phyloP scores from a whole-genome alignment of 1,284 basidiomycete genomes.

The Ustilago hordei region DNA sequence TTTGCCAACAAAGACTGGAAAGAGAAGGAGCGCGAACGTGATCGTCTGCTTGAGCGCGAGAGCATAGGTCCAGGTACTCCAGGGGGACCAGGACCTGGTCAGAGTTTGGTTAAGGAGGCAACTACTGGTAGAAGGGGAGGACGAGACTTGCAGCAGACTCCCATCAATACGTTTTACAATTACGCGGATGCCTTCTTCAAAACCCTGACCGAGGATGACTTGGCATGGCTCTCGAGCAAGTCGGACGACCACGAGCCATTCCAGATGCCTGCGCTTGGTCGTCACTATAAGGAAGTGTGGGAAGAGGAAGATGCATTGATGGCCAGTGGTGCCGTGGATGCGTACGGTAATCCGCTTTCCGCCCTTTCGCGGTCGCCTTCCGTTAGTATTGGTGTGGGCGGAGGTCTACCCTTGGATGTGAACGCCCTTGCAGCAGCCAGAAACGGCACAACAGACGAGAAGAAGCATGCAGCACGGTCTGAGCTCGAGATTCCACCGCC shows the following conservation, averaged over 20 bases:
- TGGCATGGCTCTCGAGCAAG: constrained; percentile 69
- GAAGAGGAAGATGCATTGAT: constrained; percentile 82
- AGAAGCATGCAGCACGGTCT: constrained; percentile 8
- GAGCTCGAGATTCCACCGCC: constrained; percentile 53
- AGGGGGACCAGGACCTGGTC: constrained; percentile 43
- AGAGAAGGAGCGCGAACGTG: constrained; percentile 61
- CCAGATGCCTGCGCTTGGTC: constrained; percentile 85
- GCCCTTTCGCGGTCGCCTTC: constrained; percentile 33
- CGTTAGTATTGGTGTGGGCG: constrained; percentile 34
- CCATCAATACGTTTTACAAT: constrained; percentile 64
- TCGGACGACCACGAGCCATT: constrained; percentile 86
- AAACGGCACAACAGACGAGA: constrained; percentile 23
- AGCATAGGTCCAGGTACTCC: constrained; percentile 52
- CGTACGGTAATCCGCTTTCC: constrained; percentile 38
- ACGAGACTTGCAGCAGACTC: constrained; percentile 62
- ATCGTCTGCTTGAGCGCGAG: constrained; percentile 51
- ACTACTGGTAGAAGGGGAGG: constrained; percentile 51
- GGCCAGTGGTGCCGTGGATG: constrained; percentile 63
- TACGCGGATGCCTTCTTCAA: constrained; percentile 67
- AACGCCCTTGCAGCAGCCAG: constrained; percentile 19
- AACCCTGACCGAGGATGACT: constrained; percentile 68
- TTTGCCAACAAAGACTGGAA: constrained; percentile 66
- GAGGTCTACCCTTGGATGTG: constrained; percentile 37
- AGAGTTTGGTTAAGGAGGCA: constrained; percentile 53
- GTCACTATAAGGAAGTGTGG: constrained; percentile 88